Evolutionary conservation across 1,139 yeast genomes (phyloP), one percentile per base, ranked within the genome.

Genomic region (Pichia sp.): DNA sequence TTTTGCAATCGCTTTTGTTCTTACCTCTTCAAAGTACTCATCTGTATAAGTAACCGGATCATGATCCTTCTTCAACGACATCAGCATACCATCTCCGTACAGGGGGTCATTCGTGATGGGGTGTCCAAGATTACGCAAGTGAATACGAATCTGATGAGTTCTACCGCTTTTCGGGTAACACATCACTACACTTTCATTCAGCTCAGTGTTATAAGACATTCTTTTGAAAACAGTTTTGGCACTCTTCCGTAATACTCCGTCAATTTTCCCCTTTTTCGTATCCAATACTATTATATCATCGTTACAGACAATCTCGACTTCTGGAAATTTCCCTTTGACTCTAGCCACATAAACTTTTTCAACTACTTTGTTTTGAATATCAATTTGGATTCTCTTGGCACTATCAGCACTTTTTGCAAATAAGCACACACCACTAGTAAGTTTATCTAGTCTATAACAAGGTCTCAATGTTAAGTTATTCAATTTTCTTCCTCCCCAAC

Each of bases 131-230:
- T 77, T 70, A 22, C 84, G 68, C 21, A 84, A 58, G 58, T 84
- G 93, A 4, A 84, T 79, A 41, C 94, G 64, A n/a, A 84, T 81
- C 55, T 84, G 94, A 57, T 84, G 93, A 50, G 84, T 81, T 51
- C 83, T 69, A 0, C 94, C 95, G 0, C 91, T 79, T 15, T 73
- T 50, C 0, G 94, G 94, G 46, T 63, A 66, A 54, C 94, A 83
- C 38, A 65, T 53, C 0, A 84, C 83, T 1, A 84, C 58, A 41
- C 81, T 74, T 42, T 79, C 71, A 50, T 79, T 55, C 1, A 57
- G 48, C 1, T 41, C 41, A 1, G 53, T 31, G 52, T 59, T 56
- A 44, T 66, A 67, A 17, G 49, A 52, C 1, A 71, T 30, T 3
- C 60, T 58, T 37, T 59, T 48, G 45, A 76, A 70, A 5, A 50